phyloP scores from a whole-genome alignment of 352 stramenopile species.

The Globisporangium carolinianum region DNA sequence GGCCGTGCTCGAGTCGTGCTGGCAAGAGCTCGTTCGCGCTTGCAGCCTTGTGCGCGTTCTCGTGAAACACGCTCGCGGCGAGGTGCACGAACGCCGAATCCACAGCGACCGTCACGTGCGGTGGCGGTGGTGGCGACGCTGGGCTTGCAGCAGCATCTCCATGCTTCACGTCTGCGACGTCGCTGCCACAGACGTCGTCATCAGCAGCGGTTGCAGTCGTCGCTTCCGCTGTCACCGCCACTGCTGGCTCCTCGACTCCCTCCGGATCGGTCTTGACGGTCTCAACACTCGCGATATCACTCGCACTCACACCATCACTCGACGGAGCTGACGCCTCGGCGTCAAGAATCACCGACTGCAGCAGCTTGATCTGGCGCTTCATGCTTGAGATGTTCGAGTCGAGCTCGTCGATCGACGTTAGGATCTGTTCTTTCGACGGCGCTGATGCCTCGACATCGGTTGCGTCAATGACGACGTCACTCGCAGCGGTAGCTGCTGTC shows the following conservation, averaged over 20 bases:
- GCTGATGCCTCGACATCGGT: background rate
- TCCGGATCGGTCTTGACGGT: background rate
- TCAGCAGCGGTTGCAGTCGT: background rate
- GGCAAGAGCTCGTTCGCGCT: conserved; percentile 52
- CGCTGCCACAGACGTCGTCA: no score
- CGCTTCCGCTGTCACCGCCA: conserved; percentile 2
- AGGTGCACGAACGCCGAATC: conserved; percentile 56
- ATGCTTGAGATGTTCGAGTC: conserved; percentile 62
- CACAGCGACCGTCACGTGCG: conserved; percentile 35
- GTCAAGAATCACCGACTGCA: conserved; percentile 37
- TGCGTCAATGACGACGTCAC: background rate
- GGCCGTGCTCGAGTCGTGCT: conserved; percentile 40
- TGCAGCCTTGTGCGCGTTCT: conserved; percentile 45
- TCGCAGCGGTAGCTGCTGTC: background rate
- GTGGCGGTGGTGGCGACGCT: no score
- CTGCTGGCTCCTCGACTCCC: background rate
- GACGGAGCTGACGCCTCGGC: conserved; percentile 15
- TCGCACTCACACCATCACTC: background rate
- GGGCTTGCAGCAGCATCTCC: no score
- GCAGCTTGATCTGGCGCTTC: conserved; percentile 61
- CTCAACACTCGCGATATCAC: background rate
- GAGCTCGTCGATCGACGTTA: conserved; percentile 69
- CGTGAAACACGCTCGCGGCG: conserved; percentile 53
- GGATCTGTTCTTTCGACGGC: conserved; percentile 70
- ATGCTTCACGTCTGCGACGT: no score